Base-by-base conservation (phyloP, 2,329 filamentous ascomycete species). In the Gyromitra esculenta region DNA sequence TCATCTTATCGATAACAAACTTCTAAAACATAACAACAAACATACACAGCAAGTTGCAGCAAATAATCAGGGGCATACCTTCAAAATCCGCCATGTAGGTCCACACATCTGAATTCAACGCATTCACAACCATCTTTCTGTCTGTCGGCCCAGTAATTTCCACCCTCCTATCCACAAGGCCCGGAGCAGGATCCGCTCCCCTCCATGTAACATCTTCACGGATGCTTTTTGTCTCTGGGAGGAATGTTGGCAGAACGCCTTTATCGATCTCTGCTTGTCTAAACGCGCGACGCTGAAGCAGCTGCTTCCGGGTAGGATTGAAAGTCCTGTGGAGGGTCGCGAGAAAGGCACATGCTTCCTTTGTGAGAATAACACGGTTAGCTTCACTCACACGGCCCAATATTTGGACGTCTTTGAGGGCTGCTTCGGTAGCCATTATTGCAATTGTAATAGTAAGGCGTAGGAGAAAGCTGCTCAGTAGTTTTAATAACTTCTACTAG, bases 41-140 rank as follows among this genome's bases (percentile, higher is more conserved):
- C 70, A 63, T 67, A 64, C 37, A n/a, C 76, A 65, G 75, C 67
- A 57, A 35, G 66, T 50, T 35, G 6, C 7, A 37, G 39, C 48
- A 50, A 13, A 39, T 18, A 50, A 37, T 41, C 7, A 73, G 25
- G 56, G n/a, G 25, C 45, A 41, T 84, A 96, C 94, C 95, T 86
- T 99, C 96, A 81, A 99, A 97, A 85, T 99, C 96, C 62, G 96
- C 96, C 96, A 99, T 99, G 83, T 98, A 99, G 73, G 95, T 98
- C 91, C 92, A 98, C 31, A 98, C 96, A 82, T 98, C 89, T 59
- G 95, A 91, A 85, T 98, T 99, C 83, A 98, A 83, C 8, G 96
- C 96, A 84, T 99, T 99, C 79, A 98, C 93, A 62, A 98, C 94
- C 96, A 99, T 99, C 89, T 98, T 99, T 81, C 96, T 89, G 85